Evolutionary conservation across 2,329 filamentous ascomycete genomes (phyloP).

Genomic region (Colletotrichum magnum): DNA sequence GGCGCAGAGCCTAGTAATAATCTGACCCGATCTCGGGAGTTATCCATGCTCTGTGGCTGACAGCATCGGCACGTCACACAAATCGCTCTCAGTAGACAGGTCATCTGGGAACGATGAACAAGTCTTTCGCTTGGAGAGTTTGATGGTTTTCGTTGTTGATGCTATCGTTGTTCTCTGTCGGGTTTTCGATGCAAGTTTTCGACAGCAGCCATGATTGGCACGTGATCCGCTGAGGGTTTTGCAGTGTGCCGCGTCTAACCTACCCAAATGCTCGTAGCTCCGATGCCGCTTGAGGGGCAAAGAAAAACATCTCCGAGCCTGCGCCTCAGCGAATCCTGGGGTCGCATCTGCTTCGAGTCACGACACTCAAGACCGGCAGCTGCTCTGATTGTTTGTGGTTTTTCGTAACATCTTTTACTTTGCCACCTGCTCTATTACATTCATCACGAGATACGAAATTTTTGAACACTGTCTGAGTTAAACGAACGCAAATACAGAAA

Average conservation of each 20-base stretch:
- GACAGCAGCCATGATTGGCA: not conserved
- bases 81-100: not conserved
- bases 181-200: no score
- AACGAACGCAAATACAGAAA: not conserved
- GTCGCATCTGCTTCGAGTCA: slow-evolving; percentile 15
- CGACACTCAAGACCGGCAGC: not conserved
- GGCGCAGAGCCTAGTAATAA: slow-evolving; percentile 12
- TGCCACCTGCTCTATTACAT: no score
- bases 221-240: slow-evolving; percentile 28
- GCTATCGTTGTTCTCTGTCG: not conserved
- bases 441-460: no score
- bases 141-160: not conserved
- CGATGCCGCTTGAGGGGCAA: slow-evolving; percentile 39
- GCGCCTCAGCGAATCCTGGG: slow-evolving; percentile 20
- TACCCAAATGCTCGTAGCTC: slow-evolving; percentile 26
- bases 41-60: slow-evolving; percentile 34
- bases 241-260: slow-evolving; percentile 14
- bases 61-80: slow-evolving; percentile 24
- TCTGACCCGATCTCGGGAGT: slow-evolving; percentile 23
- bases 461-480: no score
- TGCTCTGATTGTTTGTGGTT: no score
- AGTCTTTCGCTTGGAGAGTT: not conserved
- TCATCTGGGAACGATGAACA: not conserved
- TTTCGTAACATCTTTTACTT: no score
- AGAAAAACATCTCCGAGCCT: slow-evolving; percentile 32